Base-by-base conservation (phyloP, 176 grass and related monocot genomes). In the Cymbopogon citratus region DNA sequence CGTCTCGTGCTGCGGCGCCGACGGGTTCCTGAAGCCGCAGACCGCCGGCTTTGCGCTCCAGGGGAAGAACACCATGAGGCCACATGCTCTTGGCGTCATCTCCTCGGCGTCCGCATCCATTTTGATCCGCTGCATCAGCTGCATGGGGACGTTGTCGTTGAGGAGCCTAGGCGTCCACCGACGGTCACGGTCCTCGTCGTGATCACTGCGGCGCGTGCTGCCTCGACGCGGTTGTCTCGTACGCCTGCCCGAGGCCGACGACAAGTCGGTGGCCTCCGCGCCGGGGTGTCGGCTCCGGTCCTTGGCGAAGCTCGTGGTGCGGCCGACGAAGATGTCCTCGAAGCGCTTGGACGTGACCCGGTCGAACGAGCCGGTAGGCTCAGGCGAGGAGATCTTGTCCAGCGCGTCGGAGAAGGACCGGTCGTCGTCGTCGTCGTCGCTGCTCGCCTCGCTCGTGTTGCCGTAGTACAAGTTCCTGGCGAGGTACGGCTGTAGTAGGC, bases 41-140 rank as follows among this genome's bases (percentile, higher is more conserved):
- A 84, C 74, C 5, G 80, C 81, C 11, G 90, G 95, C 84, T 89
- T 94, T 7, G 93, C 69, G 84, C 87, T 94, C 95, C 92, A 91
- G 6, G 95, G 95, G 51, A 97, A 94, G 78, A 94, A 87, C 79
- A 94, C 43, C 92, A 97, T 92, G 80, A 97, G 83, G 5, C 95
- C 95, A 35, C 95, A 97, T 2, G 95, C 88, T 73, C 77, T 76
- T 0, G 95, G 86, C 12, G 92, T 36, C 86, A 91, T 76, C 84
- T 91, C 83, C 44, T 94, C 89, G 16, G 31, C 65, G 6, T 86
- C 65, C 27, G 83, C 66, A 9, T 79, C 72, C 60, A 90, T 71
- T 66, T 70, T 82, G 59, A 79, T 63, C 26, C 85, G 72, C 29
- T 85, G 86, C 64, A 87, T 28, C 26, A 76, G 77, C 57, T 71